Percentiles rank a stretch among this genome's conserved stretches.
phyloP scores from a whole-genome alignment of 352 stramenopile species.

The Globisporangium echinulatum region DNA sequence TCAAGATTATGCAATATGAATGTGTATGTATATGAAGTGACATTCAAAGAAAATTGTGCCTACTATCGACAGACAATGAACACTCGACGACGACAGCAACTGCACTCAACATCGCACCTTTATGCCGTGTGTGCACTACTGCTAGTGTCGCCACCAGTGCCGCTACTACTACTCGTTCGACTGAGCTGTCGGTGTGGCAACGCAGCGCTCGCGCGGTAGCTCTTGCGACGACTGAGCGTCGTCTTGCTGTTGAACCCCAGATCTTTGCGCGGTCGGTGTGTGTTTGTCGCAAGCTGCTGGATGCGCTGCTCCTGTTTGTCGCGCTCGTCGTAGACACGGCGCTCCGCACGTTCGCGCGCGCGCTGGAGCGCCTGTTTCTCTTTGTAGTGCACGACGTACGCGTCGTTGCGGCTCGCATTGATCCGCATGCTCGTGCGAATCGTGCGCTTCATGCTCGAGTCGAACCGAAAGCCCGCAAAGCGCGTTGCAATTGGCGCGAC shows the following conservation, averaged over 20 bases:
- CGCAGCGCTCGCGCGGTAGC: slow-evolving; percentile 40
- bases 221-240: slow-evolving; percentile 32
- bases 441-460: slow-evolving; percentile 70
- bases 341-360: slow-evolving; percentile 50
- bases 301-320: slow-evolving; percentile 57
- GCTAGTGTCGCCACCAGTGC: slow-evolving; percentile 1
- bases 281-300: slow-evolving; percentile 37
- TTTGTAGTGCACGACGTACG: slow-evolving; percentile 64
- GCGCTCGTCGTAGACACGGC: slow-evolving; percentile 57
- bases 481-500: slow-evolving; percentile 42
- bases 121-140: slow-evolving; percentile 14
- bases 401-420: slow-evolving; percentile 61
- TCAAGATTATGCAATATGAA: no score
- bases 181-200: slow-evolving; percentile 23
- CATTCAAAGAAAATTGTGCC: no score
- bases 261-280: slow-evolving; percentile 21
- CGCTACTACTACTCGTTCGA: slow-evolving; percentile 14
- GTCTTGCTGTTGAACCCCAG: slow-evolving; percentile 40
- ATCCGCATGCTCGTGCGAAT: slow-evolving; percentile 74
- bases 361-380: slow-evolving; percentile 44
- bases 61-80: no score
- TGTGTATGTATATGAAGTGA: no score
- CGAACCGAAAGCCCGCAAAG: slow-evolving; percentile 60
- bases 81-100: no score
- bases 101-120: not conserved